These are phyloP conservation scores for Smittium mucronatum DNA, from an alignment of 371 early-diverging fungal genomes.

Conservation along the genomic window DNA sequence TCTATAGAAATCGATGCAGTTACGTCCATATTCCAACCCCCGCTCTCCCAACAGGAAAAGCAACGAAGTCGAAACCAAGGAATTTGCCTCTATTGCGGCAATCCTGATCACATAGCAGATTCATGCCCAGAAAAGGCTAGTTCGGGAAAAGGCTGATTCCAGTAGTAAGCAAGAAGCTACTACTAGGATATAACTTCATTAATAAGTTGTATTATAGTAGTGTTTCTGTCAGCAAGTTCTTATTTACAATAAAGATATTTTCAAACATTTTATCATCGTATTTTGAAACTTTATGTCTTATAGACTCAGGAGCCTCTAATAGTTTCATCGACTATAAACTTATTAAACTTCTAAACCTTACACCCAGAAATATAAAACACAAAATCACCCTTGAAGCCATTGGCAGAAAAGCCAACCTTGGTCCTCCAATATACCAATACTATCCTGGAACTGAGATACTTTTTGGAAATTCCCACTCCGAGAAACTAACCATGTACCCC, in stretches of 20 bases:
- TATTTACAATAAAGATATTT: background rate
- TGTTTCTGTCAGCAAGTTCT: background rate
- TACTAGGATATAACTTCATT: background rate
- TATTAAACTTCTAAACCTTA: no score
- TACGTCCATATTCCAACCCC: background rate
- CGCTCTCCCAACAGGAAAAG: constrained; percentile 3
- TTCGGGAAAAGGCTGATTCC: constrained; percentile 5
- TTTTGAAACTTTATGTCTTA: no score
- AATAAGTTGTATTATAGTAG: background rate
- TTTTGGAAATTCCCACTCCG: no score
- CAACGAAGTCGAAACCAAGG: background rate
- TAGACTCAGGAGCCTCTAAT: no score
- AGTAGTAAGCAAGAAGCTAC: constrained; percentile 2
- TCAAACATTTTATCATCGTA: background rate
- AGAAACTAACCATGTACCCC: no score
- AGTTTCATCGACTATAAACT: no score
- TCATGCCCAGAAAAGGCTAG: background rate
- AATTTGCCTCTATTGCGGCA: background rate
- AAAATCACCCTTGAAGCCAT: no score
- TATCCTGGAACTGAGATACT: no score
- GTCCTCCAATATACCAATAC: no score
- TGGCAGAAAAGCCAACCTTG: no score
- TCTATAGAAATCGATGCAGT: constrained; percentile 4
- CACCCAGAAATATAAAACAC: no score
- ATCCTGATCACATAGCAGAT: background rate